Conservation (phyloP, 495 filamentous ascomycete species). For the Talaromyces ruber region DNA sequence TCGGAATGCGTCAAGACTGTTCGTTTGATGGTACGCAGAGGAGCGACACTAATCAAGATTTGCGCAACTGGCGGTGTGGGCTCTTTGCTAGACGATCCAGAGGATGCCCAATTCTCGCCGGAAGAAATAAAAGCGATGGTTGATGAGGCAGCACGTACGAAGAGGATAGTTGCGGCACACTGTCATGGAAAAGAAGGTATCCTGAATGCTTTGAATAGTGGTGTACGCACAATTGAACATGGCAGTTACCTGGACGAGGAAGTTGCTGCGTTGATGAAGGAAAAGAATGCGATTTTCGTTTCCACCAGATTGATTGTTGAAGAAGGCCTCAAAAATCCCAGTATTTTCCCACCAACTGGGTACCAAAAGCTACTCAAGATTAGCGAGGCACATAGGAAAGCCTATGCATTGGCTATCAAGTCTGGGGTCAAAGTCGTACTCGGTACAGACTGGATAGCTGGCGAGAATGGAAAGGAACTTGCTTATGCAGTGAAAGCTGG, state of each 20-base stretch:
- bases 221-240: conserved; percentile 40
- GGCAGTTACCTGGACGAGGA: conserved; percentile 35
- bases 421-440: conserved; percentile 28
- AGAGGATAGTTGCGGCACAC: conserved; percentile 39
- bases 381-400: conserved; percentile 19
- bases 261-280: conserved; percentile 33
- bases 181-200: conserved; percentile 44
- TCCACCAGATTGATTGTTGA: conserved; percentile 34
- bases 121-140: conserved; percentile 42
- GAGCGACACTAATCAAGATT: conserved; percentile 44
- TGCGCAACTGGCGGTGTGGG: conserved; percentile 38
- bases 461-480: conserved; percentile 38
- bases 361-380: conserved; percentile 33
- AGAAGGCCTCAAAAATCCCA: conserved; percentile 18
- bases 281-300: conserved; percentile 34
- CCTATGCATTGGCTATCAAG: conserved; percentile 23
- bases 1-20: conserved; percentile 38
- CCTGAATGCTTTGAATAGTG: conserved; percentile 35
- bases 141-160: conserved; percentile 34
- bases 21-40: conserved; percentile 37
- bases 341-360: conserved; percentile 19
- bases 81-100: conserved; percentile 34
- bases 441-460: conserved; percentile 31
- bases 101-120: conserved; percentile 38
- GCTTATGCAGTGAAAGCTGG: conserved; percentile 40